Evolutionary conservation across 768 basidiomycete genomes (phyloP).

Genomic region (Tylopilus balloui): DNA sequence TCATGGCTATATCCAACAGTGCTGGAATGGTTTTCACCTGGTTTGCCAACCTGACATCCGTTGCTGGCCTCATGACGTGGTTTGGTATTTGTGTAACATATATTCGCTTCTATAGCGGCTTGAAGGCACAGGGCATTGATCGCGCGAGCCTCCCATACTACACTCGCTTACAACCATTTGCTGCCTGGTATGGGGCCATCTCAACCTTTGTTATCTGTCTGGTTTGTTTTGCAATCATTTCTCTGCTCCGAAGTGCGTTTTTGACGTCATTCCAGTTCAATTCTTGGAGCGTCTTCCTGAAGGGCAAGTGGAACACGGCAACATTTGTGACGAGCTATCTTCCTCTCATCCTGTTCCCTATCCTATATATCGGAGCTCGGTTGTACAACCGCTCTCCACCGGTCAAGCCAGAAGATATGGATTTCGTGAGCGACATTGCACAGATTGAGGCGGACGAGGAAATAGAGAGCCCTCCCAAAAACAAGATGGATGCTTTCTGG

Average conservation of each 20-base stretch:
- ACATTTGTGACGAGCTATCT: constrained; percentile 85
- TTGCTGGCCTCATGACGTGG: constrained; percentile 75
- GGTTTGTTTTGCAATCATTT: constrained; percentile 40
- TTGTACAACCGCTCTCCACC: constrained; percentile 34
- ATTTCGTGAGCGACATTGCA: constrained; percentile 68
- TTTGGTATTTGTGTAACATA: constrained; percentile 73
- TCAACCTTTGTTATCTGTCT: constrained; percentile 49
- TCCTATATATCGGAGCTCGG: constrained; percentile 62
- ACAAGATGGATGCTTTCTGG: constrained; percentile 70
- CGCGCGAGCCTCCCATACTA: constrained; percentile 67
- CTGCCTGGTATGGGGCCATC: constrained; percentile 50
- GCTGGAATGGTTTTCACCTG: constrained; percentile 75
- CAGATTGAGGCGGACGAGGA: constrained; percentile 67
- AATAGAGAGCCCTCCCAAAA: constrained; percentile 70
- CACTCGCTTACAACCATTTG: constrained; percentile 65
- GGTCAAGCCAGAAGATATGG: constrained; percentile 62
- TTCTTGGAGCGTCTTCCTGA: constrained; percentile 51
- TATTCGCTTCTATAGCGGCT: constrained; percentile 78
- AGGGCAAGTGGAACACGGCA: constrained; percentile 48
- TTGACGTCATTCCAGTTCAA: constrained; percentile 42
- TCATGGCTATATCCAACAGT: constrained; percentile 67
- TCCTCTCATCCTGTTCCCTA: constrained; percentile 65
- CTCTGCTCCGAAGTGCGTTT: constrained; percentile 2
- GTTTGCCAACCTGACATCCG: constrained; percentile 74
- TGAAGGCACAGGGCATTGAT: constrained; percentile 76